Conservation (phyloP, 2,329 filamentous ascomycete genomes). For the Fusarium guadeloupense region DNA sequence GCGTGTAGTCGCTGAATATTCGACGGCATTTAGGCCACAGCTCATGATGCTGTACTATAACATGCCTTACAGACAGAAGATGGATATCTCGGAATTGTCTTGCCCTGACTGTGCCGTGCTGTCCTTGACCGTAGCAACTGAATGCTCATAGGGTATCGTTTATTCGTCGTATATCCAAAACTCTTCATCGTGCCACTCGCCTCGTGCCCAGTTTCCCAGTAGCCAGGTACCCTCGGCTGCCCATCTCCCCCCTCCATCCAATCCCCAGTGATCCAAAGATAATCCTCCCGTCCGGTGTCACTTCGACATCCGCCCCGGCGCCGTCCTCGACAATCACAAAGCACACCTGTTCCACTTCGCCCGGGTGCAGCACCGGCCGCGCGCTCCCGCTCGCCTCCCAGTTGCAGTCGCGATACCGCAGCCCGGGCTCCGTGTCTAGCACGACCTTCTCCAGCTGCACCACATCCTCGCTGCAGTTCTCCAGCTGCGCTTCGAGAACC, state of each 20-base stretch:
- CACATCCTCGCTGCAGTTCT: slow-evolving; percentile 88
- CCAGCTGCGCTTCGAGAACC: slow-evolving; percentile 91
- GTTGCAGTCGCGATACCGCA: slow-evolving; percentile 65
- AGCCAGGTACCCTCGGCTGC: slow-evolving; percentile 84
- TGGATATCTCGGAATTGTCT: background rate
- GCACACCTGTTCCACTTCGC: slow-evolving; percentile 72
- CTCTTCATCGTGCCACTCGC: slow-evolving; percentile 49
- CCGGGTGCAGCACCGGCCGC: slow-evolving; percentile 67
- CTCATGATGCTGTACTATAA: background rate
- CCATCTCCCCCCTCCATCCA: slow-evolving; percentile 90
- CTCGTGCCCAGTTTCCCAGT: slow-evolving; percentile 79
- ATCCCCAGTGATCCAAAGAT: slow-evolving; percentile 84
- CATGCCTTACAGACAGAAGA: background rate
- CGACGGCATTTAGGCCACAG: too few species aligned
- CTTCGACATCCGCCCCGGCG: slow-evolving; percentile 49
- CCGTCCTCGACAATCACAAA: slow-evolving; percentile 63
- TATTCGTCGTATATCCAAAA: slow-evolving; percentile 4
- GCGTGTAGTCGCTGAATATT: too few species aligned
- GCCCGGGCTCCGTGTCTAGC: slow-evolving; percentile 62
- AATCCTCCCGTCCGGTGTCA: slow-evolving; percentile 65
- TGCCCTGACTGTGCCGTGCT: background rate
- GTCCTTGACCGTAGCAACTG: background rate
- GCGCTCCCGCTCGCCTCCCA: slow-evolving; percentile 58
- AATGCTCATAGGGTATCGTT: slow-evolving; percentile 11
- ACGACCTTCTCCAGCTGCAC: slow-evolving; percentile 78